Percentiles rank a stretch among this genome's conserved stretches.
Evolutionary conservation across 805 yeast genomes (phyloP).

Genomic region (Suhomyces prunicola): DNA sequence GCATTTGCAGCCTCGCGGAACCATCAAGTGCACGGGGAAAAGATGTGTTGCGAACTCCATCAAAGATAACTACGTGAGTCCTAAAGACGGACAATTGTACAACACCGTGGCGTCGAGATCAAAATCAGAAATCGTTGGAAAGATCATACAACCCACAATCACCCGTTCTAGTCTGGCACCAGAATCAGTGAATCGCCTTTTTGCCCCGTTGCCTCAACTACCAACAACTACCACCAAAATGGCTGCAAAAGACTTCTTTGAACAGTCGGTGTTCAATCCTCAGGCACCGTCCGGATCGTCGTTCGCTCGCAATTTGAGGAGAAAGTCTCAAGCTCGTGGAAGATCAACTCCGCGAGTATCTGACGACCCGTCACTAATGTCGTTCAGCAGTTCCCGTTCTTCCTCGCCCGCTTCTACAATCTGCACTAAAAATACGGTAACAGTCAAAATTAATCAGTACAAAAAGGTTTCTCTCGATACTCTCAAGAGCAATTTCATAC

Average conservation of each 20-base stretch:
- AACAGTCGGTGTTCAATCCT: neutral
- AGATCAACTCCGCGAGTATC: neutral
- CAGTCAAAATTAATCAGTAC: slow-evolving; percentile 16
- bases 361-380: neutral
- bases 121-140: neutral
- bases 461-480: slow-evolving; percentile 21
- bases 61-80: neutral
- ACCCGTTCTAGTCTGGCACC: neutral
- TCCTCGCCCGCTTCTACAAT: slow-evolving; percentile 8
- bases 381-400: neutral
- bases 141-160: neutral
- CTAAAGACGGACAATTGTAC: neutral
- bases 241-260: neutral
- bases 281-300: neutral
- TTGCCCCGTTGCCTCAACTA: neutral
- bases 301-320: neutral
- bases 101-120: neutral
- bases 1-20: neutral
- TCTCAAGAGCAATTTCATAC: slow-evolving; percentile 27
- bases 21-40: neutral
- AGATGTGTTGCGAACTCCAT: neutral
- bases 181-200: neutral
- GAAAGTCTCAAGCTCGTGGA: neutral
- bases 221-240: neutral
- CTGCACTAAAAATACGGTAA: slow-evolving; percentile 4